These are phyloP conservation scores for Closterium sp. DNA, from an alignment of 139 green algal species.

Conservation along the genomic window DNA sequence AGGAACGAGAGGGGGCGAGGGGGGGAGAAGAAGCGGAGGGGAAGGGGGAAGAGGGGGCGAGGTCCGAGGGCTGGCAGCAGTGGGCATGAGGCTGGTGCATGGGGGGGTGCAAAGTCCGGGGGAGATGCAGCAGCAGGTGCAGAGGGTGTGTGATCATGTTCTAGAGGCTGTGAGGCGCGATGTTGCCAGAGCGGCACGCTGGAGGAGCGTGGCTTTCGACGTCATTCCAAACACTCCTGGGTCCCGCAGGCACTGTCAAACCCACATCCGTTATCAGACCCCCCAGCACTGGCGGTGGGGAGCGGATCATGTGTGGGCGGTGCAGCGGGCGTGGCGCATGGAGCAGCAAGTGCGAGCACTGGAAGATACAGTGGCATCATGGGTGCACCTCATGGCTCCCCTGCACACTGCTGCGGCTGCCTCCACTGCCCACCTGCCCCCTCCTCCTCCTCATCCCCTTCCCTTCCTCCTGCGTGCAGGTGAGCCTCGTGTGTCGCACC, in stretches of 20 bases:
- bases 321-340: not conserved
- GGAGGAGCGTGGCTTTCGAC: not conserved
- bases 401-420: not conserved
- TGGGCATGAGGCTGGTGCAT: not conserved
- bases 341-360: not conserved
- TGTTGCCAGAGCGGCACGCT: not conserved
- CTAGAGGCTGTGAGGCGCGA: not conserved
- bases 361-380: not conserved
- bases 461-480: no score
- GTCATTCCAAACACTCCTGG: no score
- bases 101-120: not conserved
- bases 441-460: no score
- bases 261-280: no score
- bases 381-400: not conserved
- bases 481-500: no score
- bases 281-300: no score
- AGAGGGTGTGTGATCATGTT: not conserved
- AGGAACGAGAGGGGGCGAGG: not conserved
- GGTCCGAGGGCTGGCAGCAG: not conserved
- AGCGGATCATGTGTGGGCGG: not conserved
- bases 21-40: no score
- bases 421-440: not conserved
- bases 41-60: not conserved
- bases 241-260: no score
- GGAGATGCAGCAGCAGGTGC: not conserved